Percentiles rank a stretch among this genome's conserved stretches.
phyloP scores from a whole-genome alignment of 176 grass and related monocot genomes.

The Urochloa ruziziensis region DNA sequence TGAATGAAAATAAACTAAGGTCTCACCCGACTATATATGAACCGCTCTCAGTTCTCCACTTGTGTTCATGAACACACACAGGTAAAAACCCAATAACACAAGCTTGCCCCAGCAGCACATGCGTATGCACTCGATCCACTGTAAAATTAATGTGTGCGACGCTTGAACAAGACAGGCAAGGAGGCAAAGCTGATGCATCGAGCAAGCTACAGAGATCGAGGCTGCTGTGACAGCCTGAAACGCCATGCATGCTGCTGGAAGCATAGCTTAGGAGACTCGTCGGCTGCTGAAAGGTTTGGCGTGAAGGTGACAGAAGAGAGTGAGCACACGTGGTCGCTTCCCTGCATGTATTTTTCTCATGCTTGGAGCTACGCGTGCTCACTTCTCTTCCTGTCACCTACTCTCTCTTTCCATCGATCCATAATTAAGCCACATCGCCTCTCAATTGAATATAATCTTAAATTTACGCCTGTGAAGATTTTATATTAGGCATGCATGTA shows the following conservation, averaged over 20 bases:
- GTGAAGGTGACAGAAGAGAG: slow-evolving; percentile 31
- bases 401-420: not conserved
- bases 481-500: no score
- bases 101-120: no score
- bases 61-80: not conserved
- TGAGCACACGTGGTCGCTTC: slow-evolving; percentile 23
- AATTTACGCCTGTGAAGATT: no score
- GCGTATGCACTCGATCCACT: no score
- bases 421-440: no score
- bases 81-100: not conserved
- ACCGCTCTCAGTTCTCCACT: not conserved
- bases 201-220: not conserved
- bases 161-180: not conserved
- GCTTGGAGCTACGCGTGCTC: slow-evolving; percentile 25
- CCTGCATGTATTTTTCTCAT: not conserved
- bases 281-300: not conserved
- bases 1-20: no score
- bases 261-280: not conserved
- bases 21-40: not conserved
- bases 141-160: no score
- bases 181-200: not conserved
- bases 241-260: not conserved
- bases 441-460: no score
- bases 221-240: not conserved
- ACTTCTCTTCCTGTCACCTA: slow-evolving; percentile 8